Evolutionary conservation across 1,139 yeast species (phyloP), one percentile per base, ranked within the genome.

Genomic region (Candida anutae): DNA sequence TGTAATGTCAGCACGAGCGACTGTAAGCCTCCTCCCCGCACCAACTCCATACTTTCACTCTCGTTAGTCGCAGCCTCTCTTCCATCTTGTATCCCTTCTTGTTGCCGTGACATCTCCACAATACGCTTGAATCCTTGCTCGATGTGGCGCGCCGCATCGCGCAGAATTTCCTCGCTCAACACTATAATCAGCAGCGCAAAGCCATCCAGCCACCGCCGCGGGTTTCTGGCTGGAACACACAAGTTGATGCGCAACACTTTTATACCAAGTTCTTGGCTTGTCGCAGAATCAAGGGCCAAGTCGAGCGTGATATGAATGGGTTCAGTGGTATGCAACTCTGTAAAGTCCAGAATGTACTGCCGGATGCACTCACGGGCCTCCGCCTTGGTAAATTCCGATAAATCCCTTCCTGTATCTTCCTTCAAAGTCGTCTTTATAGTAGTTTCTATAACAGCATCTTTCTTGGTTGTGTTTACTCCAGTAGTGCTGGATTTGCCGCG

Each of bases 201-300:
- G 43, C 47, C 12, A 41, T 43, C 25, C 39, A 43, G 16, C 47
- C 48, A 22, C 50, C 41, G 0, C 88, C 88, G 42, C 77, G 80
- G 16, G 53, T n/a, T n/a, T n/a, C n/a, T n/a, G 54, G 2, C 42
- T 0, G 90, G 87, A 4, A 81, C 57, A 27, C 63, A 54, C 26
- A 81, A 49, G 29, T 71, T 67, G 19, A 80, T 42, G 28, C 68
- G 61, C 31, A 81, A 56, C 13, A 48, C 42, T 6, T 64, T 67
- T 17, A 81, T 50, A 33, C 77, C 84, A 44, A 65, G 80, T 0
- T 88, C 82, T 45, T 81, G 81, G 23, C 79, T 83, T 0, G 88
- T 88, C 45, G 79, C 90, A 0, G 79, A 63, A 12, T 21, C 23
- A 0, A 90, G 88, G 13, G 43, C 39, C n/a, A 64, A 36, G 20